Percentiles rank a stretch among this genome's conserved stretches.
Conservation (phyloP, 257 asterid genomes). For the Eustoma russellianum region DNA sequence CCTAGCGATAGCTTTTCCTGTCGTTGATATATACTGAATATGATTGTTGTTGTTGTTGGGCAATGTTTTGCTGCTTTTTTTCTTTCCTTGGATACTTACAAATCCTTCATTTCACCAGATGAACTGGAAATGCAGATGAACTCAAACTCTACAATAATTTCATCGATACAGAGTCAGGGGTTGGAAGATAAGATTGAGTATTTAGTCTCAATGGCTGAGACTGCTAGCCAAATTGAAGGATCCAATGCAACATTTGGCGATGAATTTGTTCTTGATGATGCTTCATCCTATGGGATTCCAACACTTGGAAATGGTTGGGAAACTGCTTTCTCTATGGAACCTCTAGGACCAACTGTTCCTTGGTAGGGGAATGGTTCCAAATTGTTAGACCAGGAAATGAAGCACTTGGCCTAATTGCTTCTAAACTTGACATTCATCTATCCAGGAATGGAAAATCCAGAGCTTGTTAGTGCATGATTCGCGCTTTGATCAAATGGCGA, state of each 20-base stretch:
- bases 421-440: constrained; percentile 22
- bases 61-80: background rate
- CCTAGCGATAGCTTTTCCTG: no score
- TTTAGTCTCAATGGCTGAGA: constrained; percentile 28
- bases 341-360: constrained; percentile 28
- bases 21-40: no score
- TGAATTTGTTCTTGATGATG: constrained; percentile 27
- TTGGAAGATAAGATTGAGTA: constrained; percentile 24
- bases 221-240: constrained; percentile 29
- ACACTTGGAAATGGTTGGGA: constrained; percentile 25
- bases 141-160: constrained; percentile 19
- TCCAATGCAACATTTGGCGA: constrained; percentile 27
- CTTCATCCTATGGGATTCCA: constrained; percentile 25
- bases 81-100: background rate
- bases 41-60: no score
- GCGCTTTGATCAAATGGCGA: constrained; percentile 61
- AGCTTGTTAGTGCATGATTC: constrained; percentile 61
- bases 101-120: constrained; percentile 18
- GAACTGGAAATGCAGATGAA: constrained; percentile 27
- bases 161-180: constrained; percentile 20
- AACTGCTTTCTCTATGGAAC: constrained; percentile 16
- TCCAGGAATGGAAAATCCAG: constrained; percentile 35
- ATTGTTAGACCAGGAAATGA: constrained; percentile 26
- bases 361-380: constrained; percentile 37
- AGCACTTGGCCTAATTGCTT: constrained; percentile 24